phyloP scores from a whole-genome alignment of 2,329 filamentous ascomycete genomes.

The Pseudogymnoascus verrucosus region DNA sequence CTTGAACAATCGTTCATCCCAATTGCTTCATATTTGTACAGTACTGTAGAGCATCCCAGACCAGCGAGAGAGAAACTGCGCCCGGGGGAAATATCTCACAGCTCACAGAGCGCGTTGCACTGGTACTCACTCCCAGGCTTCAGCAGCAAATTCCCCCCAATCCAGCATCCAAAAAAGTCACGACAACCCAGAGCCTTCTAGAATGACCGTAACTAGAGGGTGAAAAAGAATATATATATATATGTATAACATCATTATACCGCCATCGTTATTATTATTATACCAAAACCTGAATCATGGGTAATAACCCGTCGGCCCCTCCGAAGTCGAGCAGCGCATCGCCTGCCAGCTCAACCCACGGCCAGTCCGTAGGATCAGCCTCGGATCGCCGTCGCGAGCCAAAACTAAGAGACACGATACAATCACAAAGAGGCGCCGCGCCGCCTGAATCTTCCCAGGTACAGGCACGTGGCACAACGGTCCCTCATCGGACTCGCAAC shows the following conservation, averaged over 20 bases:
- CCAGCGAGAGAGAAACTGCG: background rate
- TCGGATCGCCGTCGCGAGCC: conserved; percentile 31
- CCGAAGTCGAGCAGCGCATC: conserved; percentile 16
- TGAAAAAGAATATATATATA: conserved; percentile 3
- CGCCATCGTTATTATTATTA: background rate
- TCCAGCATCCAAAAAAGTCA: background rate
- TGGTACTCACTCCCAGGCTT: background rate
- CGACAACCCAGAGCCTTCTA: background rate
- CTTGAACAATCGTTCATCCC: background rate
- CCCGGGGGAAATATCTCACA: background rate
- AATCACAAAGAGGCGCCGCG: conserved; percentile 47
- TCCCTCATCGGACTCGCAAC: conserved; percentile 9
- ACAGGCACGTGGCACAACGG: conserved; percentile 37
- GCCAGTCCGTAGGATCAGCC: conserved; percentile 19
- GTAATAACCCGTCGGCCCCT: conserved; percentile 35
- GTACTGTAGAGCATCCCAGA: background rate
- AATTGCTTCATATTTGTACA: conserved; percentile 6
- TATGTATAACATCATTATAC: conserved; percentile 4
- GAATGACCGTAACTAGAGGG: conserved; percentile 7
- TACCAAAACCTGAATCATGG: conserved; percentile 29
- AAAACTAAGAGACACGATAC: conserved; percentile 47
- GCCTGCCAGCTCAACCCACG: conserved; percentile 23
- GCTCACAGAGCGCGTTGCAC: background rate
- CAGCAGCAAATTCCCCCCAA: background rate
- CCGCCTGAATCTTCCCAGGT: conserved; percentile 55